Conservation (phyloP, 2,329 filamentous ascomycete genomes). For the Colletotrichum shisoi region DNA sequence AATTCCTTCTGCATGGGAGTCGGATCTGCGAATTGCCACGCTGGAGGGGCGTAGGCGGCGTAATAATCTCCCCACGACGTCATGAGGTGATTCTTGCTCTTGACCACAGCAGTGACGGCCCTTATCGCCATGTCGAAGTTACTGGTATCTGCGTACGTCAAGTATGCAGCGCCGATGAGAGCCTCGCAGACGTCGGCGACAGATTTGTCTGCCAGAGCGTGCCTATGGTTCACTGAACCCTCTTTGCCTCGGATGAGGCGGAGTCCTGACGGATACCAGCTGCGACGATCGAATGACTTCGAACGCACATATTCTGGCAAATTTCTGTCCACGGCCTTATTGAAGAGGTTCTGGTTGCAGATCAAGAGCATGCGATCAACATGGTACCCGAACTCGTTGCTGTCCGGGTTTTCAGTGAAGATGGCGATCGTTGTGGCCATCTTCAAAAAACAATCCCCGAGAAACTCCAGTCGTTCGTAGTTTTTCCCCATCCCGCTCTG, state of each 20-base stretch:
- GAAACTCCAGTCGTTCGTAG: slow-evolving; percentile 91
- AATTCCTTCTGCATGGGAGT: slow-evolving; percentile 75
- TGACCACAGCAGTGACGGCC: slow-evolving; percentile 74
- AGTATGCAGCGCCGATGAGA: slow-evolving; percentile 83
- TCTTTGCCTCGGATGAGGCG: slow-evolving; percentile 77
- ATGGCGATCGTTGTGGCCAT: slow-evolving; percentile 92
- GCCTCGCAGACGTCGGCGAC: slow-evolving; percentile 96
- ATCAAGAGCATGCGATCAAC: slow-evolving; percentile 89
- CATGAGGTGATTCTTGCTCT: slow-evolving; percentile 73
- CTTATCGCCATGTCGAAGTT: slow-evolving; percentile 66
- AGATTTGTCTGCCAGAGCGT: slow-evolving; percentile 83
- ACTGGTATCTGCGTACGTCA: slow-evolving; percentile 54
- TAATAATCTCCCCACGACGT: slow-evolving; percentile 76
- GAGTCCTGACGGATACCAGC: slow-evolving; percentile 88
- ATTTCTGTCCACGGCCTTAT: slow-evolving; percentile 72
- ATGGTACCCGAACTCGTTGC: slow-evolving; percentile 87
- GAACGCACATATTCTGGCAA: slow-evolving; percentile 81
- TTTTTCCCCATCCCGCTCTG: slow-evolving; percentile 90
- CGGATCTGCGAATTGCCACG: slow-evolving; percentile 70
- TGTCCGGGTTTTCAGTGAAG: slow-evolving; percentile 77
- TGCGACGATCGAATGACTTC: slow-evolving; percentile 79
- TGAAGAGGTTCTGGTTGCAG: slow-evolving; percentile 89
- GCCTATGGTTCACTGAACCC: slow-evolving; percentile 61
- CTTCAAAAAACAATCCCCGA: slow-evolving; percentile 94
- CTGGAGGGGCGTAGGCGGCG: slow-evolving; percentile 70